Evolutionary conservation across 306 rosid species (phyloP).

Genomic region (Phaseolus lunatus): DNA sequence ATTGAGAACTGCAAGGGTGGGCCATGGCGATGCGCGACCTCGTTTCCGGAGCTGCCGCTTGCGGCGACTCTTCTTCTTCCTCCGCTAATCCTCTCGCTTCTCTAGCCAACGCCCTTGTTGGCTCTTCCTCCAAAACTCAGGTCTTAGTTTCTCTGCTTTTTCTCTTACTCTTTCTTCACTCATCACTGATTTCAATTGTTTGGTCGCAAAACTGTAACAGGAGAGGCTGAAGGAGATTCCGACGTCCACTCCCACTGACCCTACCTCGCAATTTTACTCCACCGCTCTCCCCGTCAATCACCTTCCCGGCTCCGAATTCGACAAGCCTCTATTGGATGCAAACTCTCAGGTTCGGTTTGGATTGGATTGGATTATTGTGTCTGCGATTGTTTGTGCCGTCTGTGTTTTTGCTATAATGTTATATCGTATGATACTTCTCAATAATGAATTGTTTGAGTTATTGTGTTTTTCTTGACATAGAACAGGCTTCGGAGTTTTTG

Average conservation of each 20-base stretch:
- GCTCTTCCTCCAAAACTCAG: slow-evolving; percentile 87
- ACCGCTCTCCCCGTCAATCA: slow-evolving; percentile 21
- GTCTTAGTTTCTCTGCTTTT: neutral
- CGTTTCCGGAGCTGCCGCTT: slow-evolving; percentile 79
- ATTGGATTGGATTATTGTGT: neutral
- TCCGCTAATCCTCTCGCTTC: slow-evolving; percentile 80
- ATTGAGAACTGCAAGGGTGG: neutral
- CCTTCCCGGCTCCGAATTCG: slow-evolving; percentile 82
- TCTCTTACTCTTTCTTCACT: neutral
- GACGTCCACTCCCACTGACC: slow-evolving; percentile 56
- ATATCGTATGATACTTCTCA: neutral
- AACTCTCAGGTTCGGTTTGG: slow-evolving; percentile 62
- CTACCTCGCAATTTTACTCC: slow-evolving; percentile 57
- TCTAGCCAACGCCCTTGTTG: slow-evolving; percentile 82
- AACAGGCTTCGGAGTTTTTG: slow-evolving; percentile 77
- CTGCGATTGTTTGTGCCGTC: neutral
- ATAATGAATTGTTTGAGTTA: neutral
- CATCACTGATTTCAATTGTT: neutral
- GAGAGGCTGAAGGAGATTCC: slow-evolving; percentile 94
- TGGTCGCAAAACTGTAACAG: slow-evolving; percentile 37
- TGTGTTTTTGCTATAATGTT: neutral
- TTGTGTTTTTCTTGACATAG: neutral
- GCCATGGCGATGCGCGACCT: slow-evolving; percentile 95
- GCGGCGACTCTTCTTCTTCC: slow-evolving; percentile 82
- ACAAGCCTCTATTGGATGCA: slow-evolving; percentile 66